Percentiles rank a stretch among this genome's conserved stretches.
Conservation (phyloP, 345 rosid genomes). For the Chamaenerion angustifolium region DNA sequence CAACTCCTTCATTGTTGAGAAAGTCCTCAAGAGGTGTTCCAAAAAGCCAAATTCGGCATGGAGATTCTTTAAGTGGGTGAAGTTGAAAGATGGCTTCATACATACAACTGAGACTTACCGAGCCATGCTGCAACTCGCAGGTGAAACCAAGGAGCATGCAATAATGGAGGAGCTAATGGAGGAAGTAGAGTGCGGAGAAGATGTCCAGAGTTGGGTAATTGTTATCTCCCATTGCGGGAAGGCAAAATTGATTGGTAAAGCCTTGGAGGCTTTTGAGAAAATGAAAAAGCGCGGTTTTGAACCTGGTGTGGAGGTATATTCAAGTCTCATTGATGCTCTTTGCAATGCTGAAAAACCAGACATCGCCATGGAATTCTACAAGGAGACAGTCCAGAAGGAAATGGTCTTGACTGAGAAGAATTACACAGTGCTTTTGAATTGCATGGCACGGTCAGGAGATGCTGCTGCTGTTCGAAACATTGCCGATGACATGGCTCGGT, state of each 20-base stretch:
- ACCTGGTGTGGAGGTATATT: neutral
- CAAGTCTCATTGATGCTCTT: slow-evolving; percentile 30
- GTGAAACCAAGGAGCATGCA: slow-evolving; percentile 18
- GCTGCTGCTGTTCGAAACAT: slow-evolving; percentile 5
- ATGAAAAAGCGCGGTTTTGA: neutral
- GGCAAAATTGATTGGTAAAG: neutral
- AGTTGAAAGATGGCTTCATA: slow-evolving; percentile 9
- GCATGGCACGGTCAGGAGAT: slow-evolving; percentile 32
- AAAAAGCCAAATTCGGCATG: slow-evolving; percentile 65
- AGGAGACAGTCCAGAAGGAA: slow-evolving; percentile 50
- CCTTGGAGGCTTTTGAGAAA: neutral
- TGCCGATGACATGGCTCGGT: neutral
- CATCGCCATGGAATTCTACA: slow-evolving; percentile 53
- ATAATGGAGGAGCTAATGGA: slow-evolving; percentile 10
- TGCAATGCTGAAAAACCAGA: slow-evolving; percentile 48
- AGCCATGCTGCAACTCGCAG: neutral
- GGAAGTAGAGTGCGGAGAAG: neutral
- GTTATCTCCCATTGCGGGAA: neutral
- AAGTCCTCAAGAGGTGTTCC: neutral
- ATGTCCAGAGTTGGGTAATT: neutral
- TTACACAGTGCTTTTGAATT: slow-evolving; percentile 42
- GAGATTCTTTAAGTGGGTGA: slow-evolving; percentile 66
- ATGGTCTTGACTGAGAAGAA: slow-evolving; percentile 34
- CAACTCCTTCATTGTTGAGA: neutral
- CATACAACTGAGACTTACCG: neutral